Percentiles rank a stretch among this genome's conserved stretches.
These are phyloP conservation scores for Tothia fuscella DNA, from an alignment of 2,329 filamentous ascomycete species.

Conservation along the genomic window DNA sequence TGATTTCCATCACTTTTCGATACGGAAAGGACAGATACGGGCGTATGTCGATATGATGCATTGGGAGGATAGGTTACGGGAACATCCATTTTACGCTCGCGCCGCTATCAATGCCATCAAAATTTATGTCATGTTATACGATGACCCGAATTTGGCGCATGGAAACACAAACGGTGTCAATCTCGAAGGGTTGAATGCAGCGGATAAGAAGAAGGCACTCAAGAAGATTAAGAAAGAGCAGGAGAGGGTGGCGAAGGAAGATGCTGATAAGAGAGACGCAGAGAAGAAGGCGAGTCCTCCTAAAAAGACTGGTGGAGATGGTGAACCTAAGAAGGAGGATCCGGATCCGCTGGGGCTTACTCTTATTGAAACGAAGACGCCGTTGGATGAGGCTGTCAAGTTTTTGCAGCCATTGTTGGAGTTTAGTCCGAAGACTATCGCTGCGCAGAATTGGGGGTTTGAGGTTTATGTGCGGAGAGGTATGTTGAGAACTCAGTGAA, in stretches of 20 bases:
- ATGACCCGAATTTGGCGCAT: constrained; percentile 56
- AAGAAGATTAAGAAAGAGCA: constrained; percentile 83
- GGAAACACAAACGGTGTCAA: constrained; percentile 48
- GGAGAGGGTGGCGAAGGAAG: constrained; percentile 60
- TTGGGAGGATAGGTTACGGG: constrained; percentile 85
- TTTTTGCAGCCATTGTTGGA: constrained; percentile 74
- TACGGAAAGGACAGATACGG: constrained; percentile 91
- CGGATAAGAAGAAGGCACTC: constrained; percentile 71
- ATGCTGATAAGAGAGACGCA: constrained; percentile 67
- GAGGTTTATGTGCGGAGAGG: constrained; percentile 78
- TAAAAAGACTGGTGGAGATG: constrained; percentile 45
- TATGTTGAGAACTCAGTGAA: constrained; percentile 30
- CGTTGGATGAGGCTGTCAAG: constrained; percentile 76
- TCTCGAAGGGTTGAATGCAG: constrained; percentile 37
- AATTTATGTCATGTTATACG: constrained; percentile 67
- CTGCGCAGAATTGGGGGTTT: constrained; percentile 76
- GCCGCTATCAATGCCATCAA: constrained; percentile 72
- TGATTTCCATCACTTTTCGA: constrained; percentile 94
- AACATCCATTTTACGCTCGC: constrained; percentile 85
- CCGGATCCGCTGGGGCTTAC: constrained; percentile 75
- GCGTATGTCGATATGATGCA: constrained; percentile 93
- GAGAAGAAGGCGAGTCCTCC: constrained; percentile 56
- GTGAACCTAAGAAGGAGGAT: constrained; percentile 71
- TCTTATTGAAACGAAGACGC: constrained; percentile 68
- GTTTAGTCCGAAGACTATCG: constrained; percentile 66